phyloP scores from a whole-genome alignment of 768 basidiomycete genomes.

The Wakefieldia striispora region DNA sequence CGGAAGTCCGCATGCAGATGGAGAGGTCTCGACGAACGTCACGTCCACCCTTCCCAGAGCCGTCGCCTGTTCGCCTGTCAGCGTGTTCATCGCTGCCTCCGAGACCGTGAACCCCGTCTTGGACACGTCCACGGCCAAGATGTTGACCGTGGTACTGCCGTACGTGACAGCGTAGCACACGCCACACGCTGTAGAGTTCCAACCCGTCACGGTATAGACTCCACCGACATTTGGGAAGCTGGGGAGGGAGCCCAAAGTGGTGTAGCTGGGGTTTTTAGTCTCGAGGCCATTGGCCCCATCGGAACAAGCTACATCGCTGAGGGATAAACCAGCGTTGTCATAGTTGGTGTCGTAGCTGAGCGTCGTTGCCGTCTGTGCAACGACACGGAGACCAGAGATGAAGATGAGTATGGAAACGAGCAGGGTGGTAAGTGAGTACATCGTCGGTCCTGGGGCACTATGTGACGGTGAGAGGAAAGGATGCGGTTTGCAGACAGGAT shows the following conservation, averaged over 20 bases:
- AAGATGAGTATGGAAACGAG: conserved; percentile 14
- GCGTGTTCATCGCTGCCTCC: conserved; percentile 23
- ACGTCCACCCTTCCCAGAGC: conserved; percentile 21
- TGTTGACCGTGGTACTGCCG: conserved; percentile 44
- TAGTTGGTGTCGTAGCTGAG: conserved; percentile 40
- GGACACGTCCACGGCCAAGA: conserved; percentile 56
- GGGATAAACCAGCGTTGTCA: conserved; percentile 28
- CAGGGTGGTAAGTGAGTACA: conserved; percentile 24
- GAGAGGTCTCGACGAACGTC: background rate
- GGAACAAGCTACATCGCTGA: conserved; percentile 37
- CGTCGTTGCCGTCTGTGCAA: conserved; percentile 22
- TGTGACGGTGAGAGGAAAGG: background rate
- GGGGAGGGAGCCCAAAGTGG: conserved; percentile 38
- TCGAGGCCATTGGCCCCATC: conserved; percentile 37
- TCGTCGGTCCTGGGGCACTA: conserved; percentile 9
- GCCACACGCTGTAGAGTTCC: too few species aligned
- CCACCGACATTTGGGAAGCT: too few species aligned
- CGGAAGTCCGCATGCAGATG: conserved; percentile 1
- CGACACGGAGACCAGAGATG: conserved; percentile 13
- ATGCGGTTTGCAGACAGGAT: background rate
- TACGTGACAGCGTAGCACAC: too few species aligned
- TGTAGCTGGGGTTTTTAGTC: conserved; percentile 25
- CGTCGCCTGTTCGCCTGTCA: conserved; percentile 16
- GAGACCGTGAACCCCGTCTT: conserved; percentile 38
- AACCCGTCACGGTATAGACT: too few species aligned